Conservation (phyloP, 2,329 filamentous ascomycete genomes). For the Metarhizium robertsii region DNA sequence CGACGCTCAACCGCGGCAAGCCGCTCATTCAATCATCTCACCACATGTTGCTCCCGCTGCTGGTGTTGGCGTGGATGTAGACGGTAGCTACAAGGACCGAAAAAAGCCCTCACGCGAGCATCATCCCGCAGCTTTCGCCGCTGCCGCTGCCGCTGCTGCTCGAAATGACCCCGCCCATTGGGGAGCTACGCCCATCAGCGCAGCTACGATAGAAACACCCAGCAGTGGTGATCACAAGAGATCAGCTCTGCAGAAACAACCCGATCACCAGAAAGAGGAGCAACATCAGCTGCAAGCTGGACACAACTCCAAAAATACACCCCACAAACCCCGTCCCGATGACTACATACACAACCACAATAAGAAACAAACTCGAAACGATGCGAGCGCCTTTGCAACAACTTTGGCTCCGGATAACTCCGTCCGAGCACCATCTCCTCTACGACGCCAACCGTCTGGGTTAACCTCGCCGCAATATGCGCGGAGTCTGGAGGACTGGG, state of each 20-base stretch:
- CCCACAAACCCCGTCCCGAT: constrained; percentile 2
- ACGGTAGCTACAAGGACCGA: constrained; percentile 2
- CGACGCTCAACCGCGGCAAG: constrained; percentile 56
- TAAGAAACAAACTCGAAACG: constrained; percentile 35
- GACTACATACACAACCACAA: not conserved
- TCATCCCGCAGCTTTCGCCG: not conserved
- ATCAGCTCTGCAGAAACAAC: not conserved
- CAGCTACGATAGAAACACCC: constrained; percentile 13
- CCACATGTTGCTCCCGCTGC: not conserved
- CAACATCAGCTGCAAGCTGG: constrained; percentile 12
- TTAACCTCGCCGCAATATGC: constrained; percentile 79
- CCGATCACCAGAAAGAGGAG: constrained; percentile 12
- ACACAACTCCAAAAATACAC: constrained; percentile 5
- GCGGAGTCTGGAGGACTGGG: constrained; percentile 98
- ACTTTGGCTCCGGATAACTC: constrained; percentile 93
- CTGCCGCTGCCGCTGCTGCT: not conserved
- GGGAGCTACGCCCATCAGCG: constrained; percentile 21
- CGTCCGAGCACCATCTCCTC: constrained; percentile 84
- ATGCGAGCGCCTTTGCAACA: constrained; percentile 85
- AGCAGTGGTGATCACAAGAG: constrained; percentile 9
- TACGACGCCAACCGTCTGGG: constrained; percentile 52
- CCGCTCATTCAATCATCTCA: constrained; percentile 1
- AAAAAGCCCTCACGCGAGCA: not conserved
- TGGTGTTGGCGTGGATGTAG: not conserved
- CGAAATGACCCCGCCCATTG: constrained; percentile 12